Percentiles rank a stretch among this genome's conserved stretches.
Conservation (phyloP, 768 basidiomycete species). For the Boletus speciosus region DNA sequence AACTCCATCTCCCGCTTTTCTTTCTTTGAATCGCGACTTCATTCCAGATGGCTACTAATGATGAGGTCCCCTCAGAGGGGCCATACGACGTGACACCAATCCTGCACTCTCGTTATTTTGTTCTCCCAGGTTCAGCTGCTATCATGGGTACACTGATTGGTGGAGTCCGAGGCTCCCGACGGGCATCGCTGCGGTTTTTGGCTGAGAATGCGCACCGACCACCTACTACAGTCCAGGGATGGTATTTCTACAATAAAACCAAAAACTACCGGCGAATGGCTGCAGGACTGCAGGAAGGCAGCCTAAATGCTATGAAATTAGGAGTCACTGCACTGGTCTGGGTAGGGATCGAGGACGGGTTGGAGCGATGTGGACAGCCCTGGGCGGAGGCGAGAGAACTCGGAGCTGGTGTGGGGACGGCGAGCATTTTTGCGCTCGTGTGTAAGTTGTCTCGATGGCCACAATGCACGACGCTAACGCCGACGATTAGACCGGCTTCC, state of each 20-base stretch:
- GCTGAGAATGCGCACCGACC: constrained; percentile 92
- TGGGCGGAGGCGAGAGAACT: constrained; percentile 46
- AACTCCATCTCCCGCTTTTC: background rate
- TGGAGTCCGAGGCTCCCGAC: constrained; percentile 67
- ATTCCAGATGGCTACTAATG: constrained; percentile 16
- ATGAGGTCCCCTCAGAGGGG: constrained; percentile 6
- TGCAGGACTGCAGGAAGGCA: constrained; percentile 67
- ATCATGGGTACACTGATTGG: constrained; percentile 65
- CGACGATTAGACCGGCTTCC: constrained; percentile 52
- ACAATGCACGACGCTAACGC: background rate
- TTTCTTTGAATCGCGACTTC: background rate
- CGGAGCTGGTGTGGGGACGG: constrained; percentile 65
- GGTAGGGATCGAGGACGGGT: constrained; percentile 48
- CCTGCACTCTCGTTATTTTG: constrained; percentile 48
- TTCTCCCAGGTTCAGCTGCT: constrained; percentile 59
- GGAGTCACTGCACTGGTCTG: constrained; percentile 44
- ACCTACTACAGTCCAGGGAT: constrained; percentile 81
- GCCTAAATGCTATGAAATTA: constrained; percentile 51
- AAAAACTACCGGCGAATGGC: constrained; percentile 87
- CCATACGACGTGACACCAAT: constrained; percentile 31
- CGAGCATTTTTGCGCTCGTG: constrained; percentile 51
- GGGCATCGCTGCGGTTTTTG: constrained; percentile 72
- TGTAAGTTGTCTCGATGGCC: constrained; percentile 37
- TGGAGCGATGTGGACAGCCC: constrained; percentile 34
- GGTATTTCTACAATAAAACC: constrained; percentile 96